phyloP scores from a whole-genome alignment of 768 basidiomycete genomes.

The Hygrocybe punicea region DNA sequence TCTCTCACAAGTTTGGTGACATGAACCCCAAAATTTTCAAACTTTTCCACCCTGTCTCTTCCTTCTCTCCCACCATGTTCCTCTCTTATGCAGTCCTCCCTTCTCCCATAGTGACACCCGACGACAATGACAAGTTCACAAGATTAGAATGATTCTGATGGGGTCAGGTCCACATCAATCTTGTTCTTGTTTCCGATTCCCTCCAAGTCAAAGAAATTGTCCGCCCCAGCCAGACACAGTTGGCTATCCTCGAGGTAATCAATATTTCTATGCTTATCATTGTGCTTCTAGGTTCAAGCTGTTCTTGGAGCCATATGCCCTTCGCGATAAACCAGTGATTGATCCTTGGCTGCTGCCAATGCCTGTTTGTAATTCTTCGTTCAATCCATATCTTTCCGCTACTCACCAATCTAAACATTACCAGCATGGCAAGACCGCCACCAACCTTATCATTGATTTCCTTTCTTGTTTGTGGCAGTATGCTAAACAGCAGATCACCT shows the following conservation, averaged over 20 bases:
- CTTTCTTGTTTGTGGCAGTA: constrained; percentile 82
- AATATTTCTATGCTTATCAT: neutral
- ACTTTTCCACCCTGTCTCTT: too few relatives aligned
- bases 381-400: constrained; percentile 1
- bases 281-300: constrained; percentile 67
- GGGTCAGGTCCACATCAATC: too few relatives aligned
- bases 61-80: too few relatives aligned
- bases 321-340: constrained; percentile 65
- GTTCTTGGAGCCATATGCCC: constrained; percentile 76
- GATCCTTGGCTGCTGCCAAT: constrained; percentile 80
- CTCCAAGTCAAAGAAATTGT: too few relatives aligned
- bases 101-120: too few relatives aligned
- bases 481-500: constrained; percentile 83
- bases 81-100: too few relatives aligned
- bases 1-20: too few relatives aligned
- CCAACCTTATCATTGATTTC: constrained; percentile 82
- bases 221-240: too few relatives aligned
- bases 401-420: constrained; percentile 10
- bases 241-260: neutral
- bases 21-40: too few relatives aligned
- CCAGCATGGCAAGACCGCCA: constrained; percentile 69
- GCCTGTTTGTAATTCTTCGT: constrained; percentile 52
- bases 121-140: too few relatives aligned
- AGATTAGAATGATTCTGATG: too few relatives aligned
- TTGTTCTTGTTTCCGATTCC: too few relatives aligned